A percentile compares a stretch with the other conserved stretches of the same genome.
Evolutionary conservation across 208 protist species (phyloP).

Genomic region (Herpetomonas samuelpessoai): DNA sequence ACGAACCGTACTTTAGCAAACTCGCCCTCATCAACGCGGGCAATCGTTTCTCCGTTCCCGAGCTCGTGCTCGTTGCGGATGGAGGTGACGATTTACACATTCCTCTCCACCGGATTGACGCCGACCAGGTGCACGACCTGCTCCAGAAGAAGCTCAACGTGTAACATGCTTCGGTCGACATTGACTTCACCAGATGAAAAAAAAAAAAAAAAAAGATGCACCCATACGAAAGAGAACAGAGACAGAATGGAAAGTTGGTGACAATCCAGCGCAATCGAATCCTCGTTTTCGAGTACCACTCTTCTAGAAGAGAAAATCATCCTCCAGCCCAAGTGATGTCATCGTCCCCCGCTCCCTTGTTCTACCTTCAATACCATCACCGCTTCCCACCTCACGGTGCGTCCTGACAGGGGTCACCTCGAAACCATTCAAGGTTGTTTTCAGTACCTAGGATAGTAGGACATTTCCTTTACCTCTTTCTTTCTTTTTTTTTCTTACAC

Average conservation of each 20-base stretch:
- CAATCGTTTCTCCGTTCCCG: conserved; percentile 2
- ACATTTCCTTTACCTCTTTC: too few relatives aligned
- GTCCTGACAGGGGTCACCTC: too few relatives aligned
- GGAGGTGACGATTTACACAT: conserved; percentile 13
- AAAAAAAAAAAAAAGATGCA: conserved; percentile 2
- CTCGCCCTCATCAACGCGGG: conserved; percentile 12
- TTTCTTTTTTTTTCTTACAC: conserved; percentile 5
- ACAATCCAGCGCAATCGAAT: not conserved
- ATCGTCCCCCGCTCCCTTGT: not conserved
- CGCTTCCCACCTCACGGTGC: too few relatives aligned
- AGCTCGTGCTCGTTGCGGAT: conserved; percentile 17
- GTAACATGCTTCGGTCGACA: too few relatives aligned
- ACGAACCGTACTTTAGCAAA: conserved; percentile 18
- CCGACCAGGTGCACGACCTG: conserved; percentile 24
- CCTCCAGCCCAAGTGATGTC: too few relatives aligned
- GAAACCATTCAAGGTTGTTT: too few relatives aligned
- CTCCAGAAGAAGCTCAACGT: conserved; percentile 25
- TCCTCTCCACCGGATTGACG: conserved; percentile 15
- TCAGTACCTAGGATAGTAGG: conserved; percentile 5
- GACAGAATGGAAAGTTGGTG: not conserved
- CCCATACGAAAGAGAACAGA: not conserved
- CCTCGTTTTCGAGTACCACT: not conserved
- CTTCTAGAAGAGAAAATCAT: too few relatives aligned
- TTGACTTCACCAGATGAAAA: too few relatives aligned
- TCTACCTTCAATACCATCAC: too few relatives aligned